A percentile compares a stretch with the other conserved stretches of the same genome.
phyloP scores from a whole-genome alignment of 352 stramenopile genomes.

The Pythium pyrilobum region DNA sequence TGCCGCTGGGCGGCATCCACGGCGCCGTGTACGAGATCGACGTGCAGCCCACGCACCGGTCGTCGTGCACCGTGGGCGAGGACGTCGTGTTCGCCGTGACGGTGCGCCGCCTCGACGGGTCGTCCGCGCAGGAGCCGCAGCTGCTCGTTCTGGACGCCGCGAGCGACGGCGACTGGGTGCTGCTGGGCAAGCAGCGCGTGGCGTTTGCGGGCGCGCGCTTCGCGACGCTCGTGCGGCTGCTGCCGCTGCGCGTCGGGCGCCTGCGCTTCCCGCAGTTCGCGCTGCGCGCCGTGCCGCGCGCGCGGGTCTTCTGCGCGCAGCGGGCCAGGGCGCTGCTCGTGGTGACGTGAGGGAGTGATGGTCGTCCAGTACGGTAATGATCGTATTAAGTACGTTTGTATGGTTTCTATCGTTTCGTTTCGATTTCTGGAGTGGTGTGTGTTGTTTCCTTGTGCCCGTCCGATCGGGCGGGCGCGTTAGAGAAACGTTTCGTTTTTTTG shows the following conservation, averaged over 20 bases:
- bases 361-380: not conserved
- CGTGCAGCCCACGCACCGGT: not conserved
- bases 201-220: conserved; percentile 24
- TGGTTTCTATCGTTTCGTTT: not conserved
- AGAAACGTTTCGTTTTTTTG: conserved; percentile 5
- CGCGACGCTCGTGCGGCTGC: conserved; percentile 17
- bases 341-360: no score
- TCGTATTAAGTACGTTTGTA: conserved; percentile 5
- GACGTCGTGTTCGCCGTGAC: conserved; percentile 44
- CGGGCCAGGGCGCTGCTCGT: conserved; percentile 17
- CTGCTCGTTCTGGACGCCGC: conserved; percentile 45
- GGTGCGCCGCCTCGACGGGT: conserved; percentile 22
- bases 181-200: conserved; percentile 60
- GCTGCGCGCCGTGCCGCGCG: conserved; percentile 14
- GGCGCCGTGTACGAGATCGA: conserved; percentile 18
- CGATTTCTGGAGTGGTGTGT: not conserved
- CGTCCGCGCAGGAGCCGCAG: conserved; percentile 4
- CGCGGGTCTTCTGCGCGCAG: conserved; percentile 16
- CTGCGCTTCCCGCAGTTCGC: conserved; percentile 51
- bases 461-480: not conserved
- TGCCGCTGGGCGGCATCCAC: conserved; percentile 8
- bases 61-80: conserved; percentile 17
- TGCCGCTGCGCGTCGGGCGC: conserved; percentile 38
- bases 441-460: no score
- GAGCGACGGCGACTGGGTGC: conserved; percentile 61